Conservation (phyloP, 306 rosid genomes). For the Quercus wislizeni region DNA sequence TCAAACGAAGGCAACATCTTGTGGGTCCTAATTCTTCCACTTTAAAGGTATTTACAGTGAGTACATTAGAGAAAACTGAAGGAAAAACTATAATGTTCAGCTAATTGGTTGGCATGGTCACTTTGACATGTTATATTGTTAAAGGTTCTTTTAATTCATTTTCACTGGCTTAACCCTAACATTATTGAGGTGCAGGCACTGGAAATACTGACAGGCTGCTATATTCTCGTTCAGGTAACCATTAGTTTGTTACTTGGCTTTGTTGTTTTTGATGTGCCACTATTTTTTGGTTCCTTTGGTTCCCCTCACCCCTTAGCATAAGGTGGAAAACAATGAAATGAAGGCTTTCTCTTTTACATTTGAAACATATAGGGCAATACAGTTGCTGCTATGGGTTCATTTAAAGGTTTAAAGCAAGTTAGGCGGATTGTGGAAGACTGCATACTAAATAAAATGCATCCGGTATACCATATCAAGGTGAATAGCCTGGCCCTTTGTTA, state of each 20-base stretch:
- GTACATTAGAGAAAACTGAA: background rate
- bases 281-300: background rate
- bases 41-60: conserved; percentile 54
- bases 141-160: background rate
- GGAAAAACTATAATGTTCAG: background rate
- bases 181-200: conserved; percentile 48
- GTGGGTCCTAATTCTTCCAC: conserved; percentile 89
- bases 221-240: conserved; percentile 83
- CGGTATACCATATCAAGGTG: conserved; percentile 92
- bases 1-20: conserved; percentile 82
- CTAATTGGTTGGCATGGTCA: background rate
- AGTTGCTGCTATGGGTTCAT: conserved; percentile 86
- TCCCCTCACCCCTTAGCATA: background rate
- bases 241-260: conserved; percentile 14
- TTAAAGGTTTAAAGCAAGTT: conserved; percentile 82
- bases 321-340: background rate
- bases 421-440: conserved; percentile 89
- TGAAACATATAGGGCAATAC: conserved; percentile 68
- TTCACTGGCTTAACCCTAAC: background rate
- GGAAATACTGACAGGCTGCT: conserved; percentile 73
- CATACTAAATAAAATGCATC: conserved; percentile 84
- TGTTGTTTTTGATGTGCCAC: conserved; percentile 4
- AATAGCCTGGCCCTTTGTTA: conserved; percentile 6
- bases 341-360: conserved; percentile 7
- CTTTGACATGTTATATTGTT: background rate